Percentiles rank a stretch among this genome's conserved stretches.
Conservation (phyloP, 2,329 filamentous ascomycete genomes). For the Colletotrichum tofieldiae region DNA sequence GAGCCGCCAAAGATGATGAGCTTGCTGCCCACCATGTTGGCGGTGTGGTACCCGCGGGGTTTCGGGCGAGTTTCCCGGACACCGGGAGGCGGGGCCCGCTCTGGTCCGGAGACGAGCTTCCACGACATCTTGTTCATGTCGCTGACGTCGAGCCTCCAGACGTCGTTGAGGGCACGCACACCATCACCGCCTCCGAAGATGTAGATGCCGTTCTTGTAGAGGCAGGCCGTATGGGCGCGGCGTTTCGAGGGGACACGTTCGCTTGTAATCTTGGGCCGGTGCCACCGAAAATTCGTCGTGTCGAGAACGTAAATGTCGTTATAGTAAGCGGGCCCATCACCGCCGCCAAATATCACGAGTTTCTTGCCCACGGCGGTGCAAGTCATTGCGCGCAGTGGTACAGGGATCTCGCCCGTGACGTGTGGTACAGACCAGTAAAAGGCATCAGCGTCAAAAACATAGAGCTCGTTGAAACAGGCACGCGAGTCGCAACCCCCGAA, state of each 20-base stretch:
- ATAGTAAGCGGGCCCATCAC: slow-evolving; percentile 80
- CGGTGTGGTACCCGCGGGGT: slow-evolving; percentile 79
- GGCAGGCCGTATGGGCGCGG: slow-evolving; percentile 78
- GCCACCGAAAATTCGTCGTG: slow-evolving; percentile 79
- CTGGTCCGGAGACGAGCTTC: slow-evolving; percentile 72
- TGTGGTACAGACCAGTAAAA: slow-evolving; percentile 79
- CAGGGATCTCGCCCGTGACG: slow-evolving; percentile 75
- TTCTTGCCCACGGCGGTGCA: slow-evolving; percentile 81
- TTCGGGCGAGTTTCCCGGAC: slow-evolving; percentile 66
- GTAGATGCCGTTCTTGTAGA: slow-evolving; percentile 80
- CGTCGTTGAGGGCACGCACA: slow-evolving; percentile 79
- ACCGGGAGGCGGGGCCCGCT: slow-evolving; percentile 48
- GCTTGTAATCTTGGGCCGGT: slow-evolving; percentile 72
- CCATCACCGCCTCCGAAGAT: slow-evolving; percentile 82
- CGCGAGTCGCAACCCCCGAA: slow-evolving; percentile 79
- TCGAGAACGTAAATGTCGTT: slow-evolving; percentile 82
- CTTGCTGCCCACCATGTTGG: slow-evolving; percentile 81
- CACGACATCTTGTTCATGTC: slow-evolving; percentile 79
- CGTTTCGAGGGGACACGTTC: slow-evolving; percentile 73
- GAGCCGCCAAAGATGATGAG: slow-evolving; percentile 81
- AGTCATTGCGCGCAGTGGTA: slow-evolving; percentile 79
- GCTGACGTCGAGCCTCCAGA: slow-evolving; percentile 80
- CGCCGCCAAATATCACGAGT: slow-evolving; percentile 78
- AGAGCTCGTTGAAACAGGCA: slow-evolving; percentile 79
- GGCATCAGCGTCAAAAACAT: slow-evolving; percentile 78